Percentiles rank a stretch among this genome's conserved stretches.
phyloP scores from a whole-genome alignment of 768 basidiomycete species.

The Lanmaoa pseudosensibilis region DNA sequence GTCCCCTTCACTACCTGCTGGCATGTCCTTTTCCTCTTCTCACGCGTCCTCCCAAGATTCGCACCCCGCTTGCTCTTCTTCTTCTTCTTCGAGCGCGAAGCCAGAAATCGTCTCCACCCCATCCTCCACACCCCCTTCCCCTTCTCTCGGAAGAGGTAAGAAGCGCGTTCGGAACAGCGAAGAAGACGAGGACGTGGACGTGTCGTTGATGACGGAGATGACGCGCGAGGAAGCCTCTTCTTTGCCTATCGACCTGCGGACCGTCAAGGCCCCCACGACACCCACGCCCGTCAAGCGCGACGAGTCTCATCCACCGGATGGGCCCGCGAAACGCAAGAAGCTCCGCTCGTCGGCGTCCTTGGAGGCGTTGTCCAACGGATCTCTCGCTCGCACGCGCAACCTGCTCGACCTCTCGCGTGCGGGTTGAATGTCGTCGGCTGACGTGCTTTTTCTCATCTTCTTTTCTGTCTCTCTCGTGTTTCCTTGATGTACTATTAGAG shows the following conservation, averaged over 20 bases:
- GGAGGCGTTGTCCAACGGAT: not conserved
- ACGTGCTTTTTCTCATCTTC: too few relatives aligned
- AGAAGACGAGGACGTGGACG: not conserved
- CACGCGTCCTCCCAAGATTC: not conserved
- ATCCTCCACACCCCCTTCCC: constrained; percentile 10
- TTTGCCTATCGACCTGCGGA: not conserved
- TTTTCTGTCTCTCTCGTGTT: not conserved
- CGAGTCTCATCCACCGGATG: not conserved
- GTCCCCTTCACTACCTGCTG: not conserved
- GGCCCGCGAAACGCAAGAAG: constrained; percentile 18
- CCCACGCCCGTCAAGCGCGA: constrained; percentile 1
- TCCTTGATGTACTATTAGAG: not conserved
- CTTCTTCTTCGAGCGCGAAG: not conserved
- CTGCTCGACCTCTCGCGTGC: constrained; percentile 2
- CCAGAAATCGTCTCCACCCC: not conserved
- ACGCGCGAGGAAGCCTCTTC: not conserved
- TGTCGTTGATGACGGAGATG: not conserved
- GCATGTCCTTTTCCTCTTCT: not conserved
- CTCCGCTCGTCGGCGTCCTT: not conserved
- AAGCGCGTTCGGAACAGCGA: constrained; percentile 19
- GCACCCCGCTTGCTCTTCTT: too few relatives aligned
- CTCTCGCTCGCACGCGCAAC: constrained; percentile 1
- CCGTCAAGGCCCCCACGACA: not conserved
- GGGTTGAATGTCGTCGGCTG: not conserved
- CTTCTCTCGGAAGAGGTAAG: constrained; percentile 6